These are phyloP conservation scores for Orbilia javanica DNA, from an alignment of 2,329 filamentous ascomycete genomes.

Conservation along the genomic window DNA sequence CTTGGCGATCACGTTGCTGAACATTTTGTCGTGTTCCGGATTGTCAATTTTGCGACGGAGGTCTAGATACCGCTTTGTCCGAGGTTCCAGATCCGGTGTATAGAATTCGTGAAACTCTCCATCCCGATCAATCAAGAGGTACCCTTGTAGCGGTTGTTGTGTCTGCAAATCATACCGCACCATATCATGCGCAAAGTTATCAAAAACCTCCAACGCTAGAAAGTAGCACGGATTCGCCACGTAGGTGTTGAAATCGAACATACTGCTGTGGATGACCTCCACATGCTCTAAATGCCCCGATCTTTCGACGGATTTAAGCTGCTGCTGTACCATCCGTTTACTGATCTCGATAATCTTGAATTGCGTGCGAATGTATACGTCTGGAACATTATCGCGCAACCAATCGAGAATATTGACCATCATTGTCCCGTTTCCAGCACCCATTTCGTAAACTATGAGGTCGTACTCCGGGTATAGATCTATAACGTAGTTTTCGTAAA, in stretches of 20 bases:
- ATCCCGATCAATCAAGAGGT: conserved; percentile 83
- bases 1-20: conserved; percentile 50
- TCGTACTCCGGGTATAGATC: conserved; percentile 95
- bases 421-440: conserved; percentile 93
- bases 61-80: conserved; percentile 83
- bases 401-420: conserved; percentile 99
- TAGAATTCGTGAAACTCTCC: conserved; percentile 98
- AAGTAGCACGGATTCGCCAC: conserved; percentile 97
- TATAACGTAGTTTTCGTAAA: conserved; percentile 95
- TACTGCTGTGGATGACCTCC: conserved; percentile 92
- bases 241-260: conserved; percentile 91
- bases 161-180: conserved; percentile 89
- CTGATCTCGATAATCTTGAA: conserved; percentile 98
- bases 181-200: conserved; percentile 96
- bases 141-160: conserved; percentile 85
- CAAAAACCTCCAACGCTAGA: conserved; percentile 96
- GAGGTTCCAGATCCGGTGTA: conserved; percentile 80
- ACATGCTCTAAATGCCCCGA: conserved; percentile 85
- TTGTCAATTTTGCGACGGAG: conserved; percentile 79
- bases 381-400: conserved; percentile 87
- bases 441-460: conserved; percentile 98
- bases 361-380: conserved; percentile 92
- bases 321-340: conserved; percentile 80
- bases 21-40: conserved; percentile 57
- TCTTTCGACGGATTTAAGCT: conserved; percentile 77